Percentiles rank a stretch among this genome's conserved stretches.
phyloP scores from a whole-genome alignment of 768 basidiomycete genomes.

The Krasilnikovozyma curviuscula region DNA sequence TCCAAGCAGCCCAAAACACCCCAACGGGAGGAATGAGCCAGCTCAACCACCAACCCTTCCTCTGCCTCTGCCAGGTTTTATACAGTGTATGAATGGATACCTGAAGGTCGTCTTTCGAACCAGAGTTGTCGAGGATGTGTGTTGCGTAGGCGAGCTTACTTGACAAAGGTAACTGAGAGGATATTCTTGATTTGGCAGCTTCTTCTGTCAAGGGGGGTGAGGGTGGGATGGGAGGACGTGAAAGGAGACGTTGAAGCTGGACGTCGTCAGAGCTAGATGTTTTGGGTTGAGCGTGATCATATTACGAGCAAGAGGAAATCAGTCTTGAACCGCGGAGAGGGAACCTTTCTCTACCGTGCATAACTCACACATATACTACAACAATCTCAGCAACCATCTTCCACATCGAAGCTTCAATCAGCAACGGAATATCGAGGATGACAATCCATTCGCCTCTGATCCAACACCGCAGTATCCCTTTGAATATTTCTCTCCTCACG shows the following conservation, averaged over 20 bases:
- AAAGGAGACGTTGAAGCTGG: slow-evolving; percentile 65
- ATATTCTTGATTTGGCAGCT: slow-evolving; percentile 57
- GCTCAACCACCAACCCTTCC: slow-evolving; percentile 33
- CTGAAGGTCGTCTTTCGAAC: slow-evolving; percentile 47
- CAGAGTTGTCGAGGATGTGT: slow-evolving; percentile 73
- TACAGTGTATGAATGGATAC: slow-evolving; percentile 35
- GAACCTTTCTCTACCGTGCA: not conserved
- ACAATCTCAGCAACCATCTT: slow-evolving; percentile 63
- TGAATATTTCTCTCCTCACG: slow-evolving; percentile 58
- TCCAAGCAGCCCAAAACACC: slow-evolving; percentile 19
- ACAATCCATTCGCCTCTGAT: slow-evolving; percentile 55
- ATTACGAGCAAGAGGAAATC: not conserved
- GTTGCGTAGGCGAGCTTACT: slow-evolving; percentile 73
- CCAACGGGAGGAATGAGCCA: slow-evolving; percentile 35
- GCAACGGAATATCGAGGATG: slow-evolving; percentile 72
- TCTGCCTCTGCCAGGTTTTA: slow-evolving; percentile 24
- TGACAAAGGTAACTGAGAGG: slow-evolving; percentile 48
- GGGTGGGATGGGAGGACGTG: slow-evolving; percentile 30
- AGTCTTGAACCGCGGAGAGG: no score
- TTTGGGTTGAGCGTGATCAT: no score
- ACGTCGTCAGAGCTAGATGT: slow-evolving; percentile 68
- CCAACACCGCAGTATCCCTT: slow-evolving; percentile 51
- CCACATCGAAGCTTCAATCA: slow-evolving; percentile 76
- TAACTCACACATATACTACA: slow-evolving; percentile 70
- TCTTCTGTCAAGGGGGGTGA: slow-evolving; percentile 41